Evolutionary conservation across 2,329 filamentous ascomycete genomes (phyloP), one percentile per base, ranked within the genome.

Genomic region (Taxawa tesnikishii): DNA sequence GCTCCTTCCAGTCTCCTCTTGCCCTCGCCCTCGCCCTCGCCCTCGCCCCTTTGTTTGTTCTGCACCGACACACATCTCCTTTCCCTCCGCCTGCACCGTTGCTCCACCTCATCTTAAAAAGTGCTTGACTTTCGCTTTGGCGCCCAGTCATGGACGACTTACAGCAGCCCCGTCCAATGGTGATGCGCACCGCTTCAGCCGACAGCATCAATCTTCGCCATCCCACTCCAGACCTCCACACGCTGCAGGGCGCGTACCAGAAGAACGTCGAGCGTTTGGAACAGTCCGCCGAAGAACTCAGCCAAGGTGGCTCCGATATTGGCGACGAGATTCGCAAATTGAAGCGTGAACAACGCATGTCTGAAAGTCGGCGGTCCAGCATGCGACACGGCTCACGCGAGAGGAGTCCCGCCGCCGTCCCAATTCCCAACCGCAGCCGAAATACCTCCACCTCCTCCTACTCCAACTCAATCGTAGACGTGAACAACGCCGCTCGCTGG

Each of bases 311-410:
- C 28, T 81, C 76, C 40, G 83, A 81, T 39, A 80, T 85, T 48
- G 79, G 80, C 46, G 73, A 81, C 60, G 79, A 82, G 44, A 87
- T 85, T 45, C 71, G 79, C 37, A 73, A 79, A 47, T 64, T 83
- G 42, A 75, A 83, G 54, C 64, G 73, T 38, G 75, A 82, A 54
- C 62, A 81, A 49, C 83, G 82, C 56, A 68, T 73, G 43, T 72
- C 65, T 48, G 79, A 81, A 49, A 82, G 75, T 49, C 67, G 72
- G 39, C 67, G 38, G 19, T 40, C 38, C 13, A 38, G 38, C 29
- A 29, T 31, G n/a, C 8, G 8, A 13, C 28, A n/a, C 19, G 19
- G 8, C 8, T 23, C 19, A 8, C 19, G 19, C 8, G 8, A 8
- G n/a, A 23, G 19, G 8, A 23, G 19, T 23, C 19, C 19, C 19